A percentile compares a stretch with the other conserved stretches of the same genome.
Evolutionary conservation across 2,329 filamentous ascomycete genomes (phyloP).

Genomic region (Stemphylium lycopersici): DNA sequence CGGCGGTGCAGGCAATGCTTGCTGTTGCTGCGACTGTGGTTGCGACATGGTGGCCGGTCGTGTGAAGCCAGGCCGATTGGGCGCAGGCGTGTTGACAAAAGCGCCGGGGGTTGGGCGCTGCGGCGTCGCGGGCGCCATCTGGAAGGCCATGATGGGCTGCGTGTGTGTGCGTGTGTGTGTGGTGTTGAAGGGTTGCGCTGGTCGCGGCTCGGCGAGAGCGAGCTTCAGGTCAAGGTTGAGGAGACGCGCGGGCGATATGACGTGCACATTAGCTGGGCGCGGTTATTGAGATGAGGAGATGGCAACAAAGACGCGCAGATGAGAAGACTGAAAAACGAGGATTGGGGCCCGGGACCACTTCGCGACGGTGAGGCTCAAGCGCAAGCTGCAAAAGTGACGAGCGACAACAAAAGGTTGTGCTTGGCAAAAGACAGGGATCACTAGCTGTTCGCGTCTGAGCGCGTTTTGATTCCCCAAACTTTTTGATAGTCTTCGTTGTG

Average conservation of each 20-base stretch:
- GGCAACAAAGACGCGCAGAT: conserved; percentile 23
- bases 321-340: conserved; percentile 20
- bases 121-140: conserved; percentile 57
- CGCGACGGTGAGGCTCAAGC: conserved; percentile 29
- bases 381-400: conserved; percentile 29
- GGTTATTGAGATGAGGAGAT: conserved; percentile 11
- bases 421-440: conserved; percentile 28
- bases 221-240: conserved; percentile 36
- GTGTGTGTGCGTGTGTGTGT: conserved; percentile 5
- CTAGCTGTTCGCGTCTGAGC: conserved; percentile 23
- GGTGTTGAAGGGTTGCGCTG: conserved; percentile 16
- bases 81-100: conserved; percentile 76
- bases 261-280: conserved; percentile 39
- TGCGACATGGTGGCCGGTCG: conserved; percentile 36
- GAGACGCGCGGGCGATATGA: conserved; percentile 35
- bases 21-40: conserved; percentile 28
- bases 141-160: conserved; percentile 35
- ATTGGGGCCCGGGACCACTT: conserved; percentile 28
- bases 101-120: conserved; percentile 76
- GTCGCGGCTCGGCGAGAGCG: conserved; percentile 30
- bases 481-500: conserved; percentile 6
- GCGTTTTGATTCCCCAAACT: conserved; percentile 19
- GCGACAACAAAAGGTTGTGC: conserved; percentile 38
- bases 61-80: conserved; percentile 39
- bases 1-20: conserved; percentile 31